Evolutionary conservation across 768 basidiomycete species (phyloP), one percentile per base, ranked within the genome.

Genomic region (Naganishia vaughanmartiniae): DNA sequence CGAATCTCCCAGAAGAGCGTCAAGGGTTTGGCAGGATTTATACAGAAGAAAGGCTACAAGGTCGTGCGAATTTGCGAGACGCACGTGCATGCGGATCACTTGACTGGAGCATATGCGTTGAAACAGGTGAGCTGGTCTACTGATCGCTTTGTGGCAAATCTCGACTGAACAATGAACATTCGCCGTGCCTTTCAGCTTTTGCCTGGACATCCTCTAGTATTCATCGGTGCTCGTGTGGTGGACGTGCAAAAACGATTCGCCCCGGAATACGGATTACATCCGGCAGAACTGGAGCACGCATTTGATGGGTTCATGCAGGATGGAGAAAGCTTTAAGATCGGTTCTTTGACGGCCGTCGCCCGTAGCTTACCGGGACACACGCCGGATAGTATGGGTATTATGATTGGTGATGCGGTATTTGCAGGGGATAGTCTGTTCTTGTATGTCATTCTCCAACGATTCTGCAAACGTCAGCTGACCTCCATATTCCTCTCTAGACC

Each of bases 21-120:
- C 4, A 69, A 72, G 28, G 73, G 69, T 0, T 53, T 79, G 1
- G 26, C 71, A 21, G 71, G 54, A 15, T 79, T 77, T 36, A 51
- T 75, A 28, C 26, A 65, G 19, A 46, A 70, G 1, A 14, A 72
- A n/a, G 73, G 60, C 0, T 70, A 72, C 46, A 45, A 0, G 15
- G 70, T 79, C 17, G 63, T 54, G 0, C 65, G 71, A 11, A 71
- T 79, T 26, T 48, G 77, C n/a, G 78, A 79, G 70, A 79, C 75
- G 19, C 78, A 79, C 56, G 76, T 76, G 1, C 78, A 79, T 57
- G 78, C 78, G 4, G 78, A 79, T 63, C 78, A 79, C 57, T 56
- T 77, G 15, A 75, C 74, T 5, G 73, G 72, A 0, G 73, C 74
- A 6, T 63, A 66, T 68, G 72, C 70, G n/a, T 30, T 71, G 66